Evolutionary conservation across 306 rosid species (phyloP), one percentile per base, ranked within the genome.

Genomic region (Vigna hirtella): DNA sequence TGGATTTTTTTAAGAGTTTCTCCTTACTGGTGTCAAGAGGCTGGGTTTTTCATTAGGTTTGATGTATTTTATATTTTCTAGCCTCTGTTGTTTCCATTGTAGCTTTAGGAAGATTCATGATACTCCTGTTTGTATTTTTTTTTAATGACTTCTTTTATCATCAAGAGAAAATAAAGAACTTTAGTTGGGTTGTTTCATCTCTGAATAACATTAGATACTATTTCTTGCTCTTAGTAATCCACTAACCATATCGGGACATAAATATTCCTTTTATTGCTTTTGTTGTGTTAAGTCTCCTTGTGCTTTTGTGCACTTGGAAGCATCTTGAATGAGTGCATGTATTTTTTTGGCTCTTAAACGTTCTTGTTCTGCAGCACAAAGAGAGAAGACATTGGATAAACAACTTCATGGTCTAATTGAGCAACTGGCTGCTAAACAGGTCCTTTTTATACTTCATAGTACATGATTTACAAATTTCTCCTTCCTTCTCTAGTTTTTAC

Each of bases 371-470:
- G 89, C 97, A 93, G 98, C 74, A 62, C 99, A 92, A 80, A 81
- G 88, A 86, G 98, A 92, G 90, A 95, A 95, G 87, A 77, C 86
- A 66, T 86, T 92, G 81, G 99, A 95, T 82, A 91, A 87, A 81
- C 99, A 89, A 68, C 95, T 91, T 70, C 97, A 91, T 79, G 88
- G 96, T 81, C 90, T 93, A 72, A 90, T 95, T 42, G 97, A 91
- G 90, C 99, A 93, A 72, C 91, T 95, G 24, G 98, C 88, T 9
- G 84, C 73, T 63, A 95, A 95, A 69, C 98, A 93, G 91, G 98
- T 92, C 40, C 75, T 43, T 73, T 40, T 63, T 22, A 45, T 14
- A 24, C 51, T 72, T 62, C 59, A 59, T 43, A 22, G 68, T 77
- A 59, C 30, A 34, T 22, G 77, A 32, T 38, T 38, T 49, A 9